Evolutionary conservation across 257 asterid genomes (phyloP).

Genomic region (Mitragyna speciosa): DNA sequence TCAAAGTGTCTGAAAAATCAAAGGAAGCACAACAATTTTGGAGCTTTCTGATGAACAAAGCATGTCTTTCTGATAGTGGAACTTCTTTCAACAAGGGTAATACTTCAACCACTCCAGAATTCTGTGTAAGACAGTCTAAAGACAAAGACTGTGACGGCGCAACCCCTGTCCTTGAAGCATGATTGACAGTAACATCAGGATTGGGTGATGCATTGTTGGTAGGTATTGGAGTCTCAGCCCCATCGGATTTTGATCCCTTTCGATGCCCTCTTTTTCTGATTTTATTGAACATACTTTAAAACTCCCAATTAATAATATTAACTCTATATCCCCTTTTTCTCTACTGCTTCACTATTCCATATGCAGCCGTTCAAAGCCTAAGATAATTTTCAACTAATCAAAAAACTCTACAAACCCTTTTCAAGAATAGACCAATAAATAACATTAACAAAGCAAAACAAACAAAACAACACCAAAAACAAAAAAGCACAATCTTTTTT

Average conservation of each 20-base stretch:
- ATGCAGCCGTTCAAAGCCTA: slow-evolving; percentile 16
- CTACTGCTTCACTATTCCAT: slow-evolving; percentile 1
- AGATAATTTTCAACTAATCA: neutral
- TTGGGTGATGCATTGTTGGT: slow-evolving; percentile 7
- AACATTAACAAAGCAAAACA: neutral
- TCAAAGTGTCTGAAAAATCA: slow-evolving; percentile 63
- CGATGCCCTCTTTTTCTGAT: slow-evolving; percentile 26
- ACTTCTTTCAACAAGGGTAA: slow-evolving; percentile 77
- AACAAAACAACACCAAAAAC: neutral
- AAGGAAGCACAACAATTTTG: slow-evolving; percentile 64
- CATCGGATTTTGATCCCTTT: slow-evolving; percentile 31
- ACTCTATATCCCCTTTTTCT: neutral
- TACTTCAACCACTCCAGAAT: slow-evolving; percentile 59
- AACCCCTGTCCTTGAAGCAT: slow-evolving; percentile 25
- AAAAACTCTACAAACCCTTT: neutral
- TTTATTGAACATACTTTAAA: slow-evolving; percentile 26
- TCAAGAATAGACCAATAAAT: neutral
- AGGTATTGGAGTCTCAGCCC: slow-evolving; percentile 30
- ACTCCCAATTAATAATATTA: neutral
- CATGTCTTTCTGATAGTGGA: slow-evolving; percentile 64
- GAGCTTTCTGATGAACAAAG: slow-evolving; percentile 64
- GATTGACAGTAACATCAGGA: slow-evolving; percentile 30
- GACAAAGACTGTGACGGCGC: slow-evolving; percentile 43
- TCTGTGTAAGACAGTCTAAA: slow-evolving; percentile 49
- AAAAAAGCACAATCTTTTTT: neutral